A percentile compares a stretch with the other conserved stretches of the same genome.
phyloP scores from a whole-genome alignment of 805 yeast genomes.

The Yarrowia yakushimensis region DNA sequence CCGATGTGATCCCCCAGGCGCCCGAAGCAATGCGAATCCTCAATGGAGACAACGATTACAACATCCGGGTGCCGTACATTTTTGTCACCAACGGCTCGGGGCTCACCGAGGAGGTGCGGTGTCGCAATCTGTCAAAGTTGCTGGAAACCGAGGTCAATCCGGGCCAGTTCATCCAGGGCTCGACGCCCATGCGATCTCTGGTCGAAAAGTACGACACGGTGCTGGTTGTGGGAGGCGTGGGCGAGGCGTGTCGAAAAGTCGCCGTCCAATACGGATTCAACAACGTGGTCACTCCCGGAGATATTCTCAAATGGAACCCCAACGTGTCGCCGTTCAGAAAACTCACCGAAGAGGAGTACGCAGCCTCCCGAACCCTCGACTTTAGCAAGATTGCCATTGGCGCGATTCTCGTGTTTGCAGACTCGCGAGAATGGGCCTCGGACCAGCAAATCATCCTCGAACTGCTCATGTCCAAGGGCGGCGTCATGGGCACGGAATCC shows the following conservation, averaged over 20 bases:
- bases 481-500: slow-evolving; percentile 79
- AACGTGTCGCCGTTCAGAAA: slow-evolving; percentile 81
- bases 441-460: slow-evolving; percentile 89
- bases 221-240: slow-evolving; percentile 84
- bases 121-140: slow-evolving; percentile 63
- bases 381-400: slow-evolving; percentile 66
- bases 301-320: slow-evolving; percentile 82
- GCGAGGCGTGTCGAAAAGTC: slow-evolving; percentile 76
- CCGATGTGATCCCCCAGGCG: slow-evolving; percentile 79
- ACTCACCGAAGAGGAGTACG: slow-evolving; percentile 65
- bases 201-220: slow-evolving; percentile 66
- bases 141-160: slow-evolving; percentile 59
- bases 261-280: slow-evolving; percentile 82
- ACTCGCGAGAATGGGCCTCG: slow-evolving; percentile 88
- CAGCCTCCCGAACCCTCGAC: slow-evolving; percentile 53
- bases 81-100: slow-evolving; percentile 94
- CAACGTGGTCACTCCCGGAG: slow-evolving; percentile 77
- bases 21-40: slow-evolving; percentile 65
- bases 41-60: slow-evolving; percentile 73
- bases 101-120: slow-evolving; percentile 69
- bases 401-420: slow-evolving; percentile 86
- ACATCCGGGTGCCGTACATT: slow-evolving; percentile 76
- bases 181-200: slow-evolving; percentile 87
- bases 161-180: slow-evolving; percentile 87
- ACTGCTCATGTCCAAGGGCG: slow-evolving; percentile 67